A percentile compares a stretch with the other conserved stretches of the same genome.
Evolutionary conservation across 2,329 filamentous ascomycete genomes (phyloP).

Genomic region (Diaporthe velutina): DNA sequence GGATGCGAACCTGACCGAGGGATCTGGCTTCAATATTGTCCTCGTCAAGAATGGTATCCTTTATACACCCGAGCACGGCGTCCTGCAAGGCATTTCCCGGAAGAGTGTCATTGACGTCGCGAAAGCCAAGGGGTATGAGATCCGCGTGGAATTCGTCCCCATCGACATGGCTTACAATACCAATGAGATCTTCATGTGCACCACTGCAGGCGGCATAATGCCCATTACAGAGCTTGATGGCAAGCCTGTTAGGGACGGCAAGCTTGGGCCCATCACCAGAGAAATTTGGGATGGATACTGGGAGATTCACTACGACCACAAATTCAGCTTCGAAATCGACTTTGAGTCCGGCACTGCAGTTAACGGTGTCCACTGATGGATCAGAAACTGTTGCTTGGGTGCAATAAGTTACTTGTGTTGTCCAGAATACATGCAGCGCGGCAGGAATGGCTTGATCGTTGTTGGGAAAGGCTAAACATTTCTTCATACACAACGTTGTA

Average conservation of each 20-base stretch:
- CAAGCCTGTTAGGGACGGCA: conserved; percentile 54
- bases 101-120: conserved; percentile 62
- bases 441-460: not conserved
- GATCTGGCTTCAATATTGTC: conserved; percentile 62
- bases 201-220: conserved; percentile 66
- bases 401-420: no score
- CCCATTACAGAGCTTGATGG: conserved; percentile 62
- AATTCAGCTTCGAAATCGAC: conserved; percentile 6
- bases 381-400: no score
- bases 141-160: conserved; percentile 56
- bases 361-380: not conserved
- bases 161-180: conserved; percentile 54
- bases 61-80: conserved; percentile 60
- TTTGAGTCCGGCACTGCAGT: not conserved
- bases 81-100: conserved; percentile 61
- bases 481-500: not conserved
- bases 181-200: conserved; percentile 66
- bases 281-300: conserved; percentile 65
- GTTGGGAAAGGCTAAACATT: not conserved
- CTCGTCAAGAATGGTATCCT: conserved; percentile 59
- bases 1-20: conserved; percentile 62
- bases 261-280: conserved; percentile 59
- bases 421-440: not conserved
- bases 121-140: conserved; percentile 47
- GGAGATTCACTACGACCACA: conserved; percentile 58